phyloP scores from a whole-genome alignment of 2,329 filamentous ascomycete species.

The Xylariales sp. region DNA sequence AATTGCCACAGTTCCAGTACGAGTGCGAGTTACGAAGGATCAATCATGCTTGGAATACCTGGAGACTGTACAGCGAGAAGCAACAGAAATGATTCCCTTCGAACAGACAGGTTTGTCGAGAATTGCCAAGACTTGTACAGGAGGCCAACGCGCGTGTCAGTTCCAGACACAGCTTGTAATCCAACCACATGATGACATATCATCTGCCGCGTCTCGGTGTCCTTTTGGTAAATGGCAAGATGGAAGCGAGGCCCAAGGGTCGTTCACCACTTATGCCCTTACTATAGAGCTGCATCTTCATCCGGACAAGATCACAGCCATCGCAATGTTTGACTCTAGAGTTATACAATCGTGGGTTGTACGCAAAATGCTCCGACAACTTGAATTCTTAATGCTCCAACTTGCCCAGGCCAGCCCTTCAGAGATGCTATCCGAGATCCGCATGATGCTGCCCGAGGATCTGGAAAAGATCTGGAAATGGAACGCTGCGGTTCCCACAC shows the following conservation, averaged over 20 bases:
- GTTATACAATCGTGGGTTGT: not conserved
- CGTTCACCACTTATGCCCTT: not conserved
- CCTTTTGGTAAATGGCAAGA: not conserved
- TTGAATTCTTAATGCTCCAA: not conserved
- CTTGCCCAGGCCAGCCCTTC: not conserved
- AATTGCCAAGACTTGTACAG: not conserved
- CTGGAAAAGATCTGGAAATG: not conserved
- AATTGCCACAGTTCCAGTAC: conserved; percentile 1
- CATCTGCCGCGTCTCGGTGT: no score
- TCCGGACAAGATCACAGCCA: not conserved
- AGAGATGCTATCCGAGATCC: not conserved
- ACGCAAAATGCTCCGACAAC: not conserved
- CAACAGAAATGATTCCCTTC: not conserved
- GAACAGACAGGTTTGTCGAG: not conserved
- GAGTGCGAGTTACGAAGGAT: not conserved
- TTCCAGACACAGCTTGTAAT: not conserved
- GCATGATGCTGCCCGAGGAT: not conserved
- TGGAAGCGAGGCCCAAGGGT: not conserved
- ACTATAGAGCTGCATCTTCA: not conserved
- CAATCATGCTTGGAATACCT: not conserved
- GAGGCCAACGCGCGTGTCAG: not conserved
- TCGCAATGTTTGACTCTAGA: not conserved
- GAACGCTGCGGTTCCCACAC: not conserved
- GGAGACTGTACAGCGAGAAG: not conserved
- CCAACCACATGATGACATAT: not conserved